Evolutionary conservation across 306 rosid species (phyloP), one percentile per base, ranked within the genome.

Genomic region (Crotalaria pallida): DNA sequence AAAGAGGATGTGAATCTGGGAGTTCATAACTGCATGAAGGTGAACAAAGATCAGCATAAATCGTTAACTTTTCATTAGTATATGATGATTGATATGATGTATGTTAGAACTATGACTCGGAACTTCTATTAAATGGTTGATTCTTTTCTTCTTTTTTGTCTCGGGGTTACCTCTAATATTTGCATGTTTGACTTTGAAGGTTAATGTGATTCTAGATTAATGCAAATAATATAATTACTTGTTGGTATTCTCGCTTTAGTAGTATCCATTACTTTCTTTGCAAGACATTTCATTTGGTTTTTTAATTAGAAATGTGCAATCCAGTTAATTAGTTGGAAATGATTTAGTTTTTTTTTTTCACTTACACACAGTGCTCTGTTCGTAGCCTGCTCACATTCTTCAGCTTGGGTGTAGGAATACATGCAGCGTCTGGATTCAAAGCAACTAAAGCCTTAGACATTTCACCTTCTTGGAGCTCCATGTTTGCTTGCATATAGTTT

Each of bases 341-440:
- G 38, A 58, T 33, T 48, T 44, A 60, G 36, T 52, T 59, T 47
- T 44, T 58, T 56, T 58, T 47, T 44, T 58, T 56, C 53, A 77
- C 97, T 88, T 89, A 92, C 97, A 92, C 97, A 68, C 73, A 86
- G 66, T 92, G 97, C 80, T 92, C 97, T 73, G 97, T 92, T 58
- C 97, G 89, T 41, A 92, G 77, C 34, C 84, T 77, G 84, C 84
- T 85, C 75, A 87, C 78, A 58, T 92, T 85, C 88, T 92, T 92
- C 36, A 92, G 92, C 84, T 81, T 92, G 48, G 95, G 86, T 12
- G 60, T 70, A 44, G 98, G 96, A 68, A 92, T 81, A 18, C 83
- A 73, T 38, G 95, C 86, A 47, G 75, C 96, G 53, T 84, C 88
- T 62, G 96, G 80, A 26, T 80, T 69, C 57, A 92, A 64, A 68